phyloP scores from a whole-genome alignment of 2,329 filamentous ascomycete species.

The Colletotrichum sublineola region DNA sequence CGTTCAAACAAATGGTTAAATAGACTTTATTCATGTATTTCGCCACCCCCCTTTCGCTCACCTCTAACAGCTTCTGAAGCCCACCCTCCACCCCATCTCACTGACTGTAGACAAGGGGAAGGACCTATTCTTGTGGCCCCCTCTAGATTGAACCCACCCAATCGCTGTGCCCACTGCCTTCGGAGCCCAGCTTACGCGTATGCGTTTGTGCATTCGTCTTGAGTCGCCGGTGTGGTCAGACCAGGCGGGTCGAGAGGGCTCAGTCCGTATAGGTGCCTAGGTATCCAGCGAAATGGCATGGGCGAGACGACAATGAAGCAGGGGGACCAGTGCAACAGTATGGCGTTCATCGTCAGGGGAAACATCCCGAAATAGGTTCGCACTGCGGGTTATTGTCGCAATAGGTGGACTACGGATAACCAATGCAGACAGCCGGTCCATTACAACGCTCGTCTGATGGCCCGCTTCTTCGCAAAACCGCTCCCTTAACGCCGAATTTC shows the following conservation, averaged over 20 bases:
- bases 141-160: background rate
- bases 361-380: background rate
- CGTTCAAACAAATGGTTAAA: slow-evolving; percentile 28
- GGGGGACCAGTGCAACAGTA: background rate
- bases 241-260: background rate
- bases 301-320: slow-evolving; percentile 1
- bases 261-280: background rate
- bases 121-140: background rate
- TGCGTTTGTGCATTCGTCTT: background rate
- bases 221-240: background rate
- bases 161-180: background rate
- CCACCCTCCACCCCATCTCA: background rate
- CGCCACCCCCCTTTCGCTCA: background rate
- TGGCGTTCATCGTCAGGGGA: background rate
- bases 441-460: slow-evolving; percentile 10
- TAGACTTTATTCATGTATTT: slow-evolving; percentile 28
- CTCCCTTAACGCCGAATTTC: background rate
- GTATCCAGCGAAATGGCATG: background rate
- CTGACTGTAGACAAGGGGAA: background rate
- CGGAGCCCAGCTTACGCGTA: background rate
- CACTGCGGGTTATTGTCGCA: slow-evolving; percentile 31
- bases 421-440: slow-evolving; percentile 14
- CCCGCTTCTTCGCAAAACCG: background rate
- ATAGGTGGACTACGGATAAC: slow-evolving; percentile 23
- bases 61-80: slow-evolving; percentile 2